Base-by-base conservation (phyloP, 352 stramenopile species). In the Phytophthora fragariaefolia region DNA sequence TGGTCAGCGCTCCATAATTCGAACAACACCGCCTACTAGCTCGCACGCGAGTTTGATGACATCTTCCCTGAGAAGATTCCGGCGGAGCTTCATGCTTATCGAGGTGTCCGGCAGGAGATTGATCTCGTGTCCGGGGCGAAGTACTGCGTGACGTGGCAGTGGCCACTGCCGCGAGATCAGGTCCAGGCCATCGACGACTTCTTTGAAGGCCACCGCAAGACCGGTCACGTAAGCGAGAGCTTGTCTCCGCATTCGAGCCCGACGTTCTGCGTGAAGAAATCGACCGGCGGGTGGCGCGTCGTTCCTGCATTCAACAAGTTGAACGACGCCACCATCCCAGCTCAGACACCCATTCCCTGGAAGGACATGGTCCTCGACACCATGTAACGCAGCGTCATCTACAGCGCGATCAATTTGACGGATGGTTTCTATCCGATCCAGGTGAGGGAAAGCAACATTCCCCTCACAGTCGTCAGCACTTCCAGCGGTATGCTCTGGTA, bases 401-500 rank as follows among this genome's bases (percentile, higher is more conserved):
- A 38, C 24, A 69, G 51, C 42, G 23, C 52, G 6, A 51, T 58
- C 43, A 46, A 58, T n/a, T 15, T 69, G 47, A 50, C 22, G 0
- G 48, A 70, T 45, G 54, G 66, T 1, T 74, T 63, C 13, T 68
- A 54, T 20, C 62, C 67, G n/a, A 56, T 68, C 5, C 23, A 71
- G 1, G 66, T 63, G 59, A 23, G 38, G 0, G 22, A 54, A 10
- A 58, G 40, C 6, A 61, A 77, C 40, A 69, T 74, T 0, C 59
- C 49, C 0, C 47, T 78, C 1, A 82, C 71, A 3, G 68, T 71
- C 0, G 56, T 77, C 1, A 73, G 51, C 40, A 73, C 74, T 4
- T 63, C 71, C 0, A 73, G 62, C 22, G 59, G 70, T 0, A 74
- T 78, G 56, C 58, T 77, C 1, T 82, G 61, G 54, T 55, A 82